Evolutionary conservation across 352 stramenopile genomes (phyloP), one percentile per base, ranked within the genome.

Genomic region (Phytophthora tentaculata): DNA sequence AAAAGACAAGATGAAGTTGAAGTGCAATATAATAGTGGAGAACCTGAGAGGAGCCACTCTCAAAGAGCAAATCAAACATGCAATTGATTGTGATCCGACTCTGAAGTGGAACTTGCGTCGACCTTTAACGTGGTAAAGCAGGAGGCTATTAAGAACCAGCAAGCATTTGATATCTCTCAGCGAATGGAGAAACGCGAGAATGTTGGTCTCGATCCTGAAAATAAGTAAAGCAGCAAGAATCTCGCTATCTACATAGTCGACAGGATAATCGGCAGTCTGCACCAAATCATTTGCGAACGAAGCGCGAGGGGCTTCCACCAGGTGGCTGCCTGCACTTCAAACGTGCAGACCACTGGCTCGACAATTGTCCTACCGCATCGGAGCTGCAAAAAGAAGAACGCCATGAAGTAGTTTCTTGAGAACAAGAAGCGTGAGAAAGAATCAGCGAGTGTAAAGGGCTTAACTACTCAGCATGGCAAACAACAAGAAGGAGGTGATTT

Each of bases 11-110:
- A 32, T 32, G 6, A 54, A 63, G 8, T 22, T 56, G 29, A 64
- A 56, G 22, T 56, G 47, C 23, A 56, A 64, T 19, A 32, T 50
- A 1, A 28, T 56, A 10, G 56, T 56, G n/a, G 44, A 63, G 20
- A 63, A 56, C 26, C 0, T 64, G 35, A 43, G 57, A 43, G 47
- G 47, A 16, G n/a, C 14, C 1, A 53, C 47, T 8, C 23, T 57
- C 0, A 51, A 45, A 16, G 48, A 65, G 5, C 48, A 65, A 45
- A 26, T 58, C 1, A 51, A 65, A 8, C 58, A 24, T 28, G 14
- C 39, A 0, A n/a, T 58, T 16, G 35, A 58, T 13, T 53, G 53
- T 41, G 47, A 58, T 53, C 35, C 58, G 1, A 47, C 23, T 14
- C 8, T 58, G 3, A 65, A 64, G 8, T 47, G n/a, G 5, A 56